Base-by-base conservation (phyloP, 2,329 filamentous ascomycete genomes). In the Calonectria naviculata region DNA sequence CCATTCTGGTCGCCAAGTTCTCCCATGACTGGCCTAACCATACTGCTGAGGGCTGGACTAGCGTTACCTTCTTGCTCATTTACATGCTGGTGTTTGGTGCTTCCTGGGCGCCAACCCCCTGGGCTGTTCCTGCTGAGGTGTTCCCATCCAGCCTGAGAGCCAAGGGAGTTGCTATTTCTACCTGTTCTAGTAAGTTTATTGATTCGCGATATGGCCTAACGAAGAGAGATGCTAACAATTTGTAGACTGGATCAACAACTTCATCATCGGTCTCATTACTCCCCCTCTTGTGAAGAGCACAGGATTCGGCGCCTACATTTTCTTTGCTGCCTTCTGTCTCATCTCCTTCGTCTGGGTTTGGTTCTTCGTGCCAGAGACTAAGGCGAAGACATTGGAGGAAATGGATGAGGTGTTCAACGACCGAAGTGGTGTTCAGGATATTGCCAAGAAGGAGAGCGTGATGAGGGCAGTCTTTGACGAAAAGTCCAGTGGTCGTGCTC, bases 121-220 rank as follows among this genome's bases (percentile, higher is more conserved):
- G 84, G 86, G 84, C 82, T 4, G 79, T 87, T 74, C 79, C 87
- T 0, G 79, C 85, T 6, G 91, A 93, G 76, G 89, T 93, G 13
- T 93, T 92, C 78, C 89, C 91, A 0, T 87, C 86, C 0, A 89
- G 87, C 2, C 83, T 92, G 0, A 84, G 91, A 13, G 89, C 91
- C 1, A 93, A 93, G 78, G 91, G 91, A 26, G 89, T 91, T 2
- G 89, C 90, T 0, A 82, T 92, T 12, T 87, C 87, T 0, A 91
- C 89, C 0, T 89, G 86, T 70, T 87, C 87, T 1, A 92, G 77
- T 80, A 78, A 52, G 75, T 72, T 3, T 15, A 1, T 3, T 4
- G 0, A 1, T 21, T n/a, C 17, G 3, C 29, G 4, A 5, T 8
- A n/a, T 1, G 0, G 13, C 0, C 3, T 4, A 3, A 2, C 2